Evolutionary conservation across 2,329 filamentous ascomycete species (phyloP).

Genomic region (Macrophomina pseudophaseolina): DNA sequence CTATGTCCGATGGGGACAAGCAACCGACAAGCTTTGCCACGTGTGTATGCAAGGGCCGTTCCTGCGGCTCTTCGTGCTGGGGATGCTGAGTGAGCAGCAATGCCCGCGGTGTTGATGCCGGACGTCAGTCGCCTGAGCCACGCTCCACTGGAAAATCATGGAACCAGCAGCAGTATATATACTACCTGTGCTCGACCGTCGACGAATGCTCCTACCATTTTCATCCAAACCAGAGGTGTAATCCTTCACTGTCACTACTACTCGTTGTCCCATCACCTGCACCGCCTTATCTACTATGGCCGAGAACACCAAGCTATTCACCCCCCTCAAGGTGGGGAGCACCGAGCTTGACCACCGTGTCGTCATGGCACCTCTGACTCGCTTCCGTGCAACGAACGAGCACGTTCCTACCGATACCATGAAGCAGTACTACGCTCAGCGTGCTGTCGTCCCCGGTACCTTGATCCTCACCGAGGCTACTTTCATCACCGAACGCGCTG

Average conservation of each 20-base stretch:
- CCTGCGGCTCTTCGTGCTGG: background rate
- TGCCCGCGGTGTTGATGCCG: background rate
- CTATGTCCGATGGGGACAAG: background rate
- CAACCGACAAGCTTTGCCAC: background rate
- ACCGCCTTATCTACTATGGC: constrained; percentile 1
- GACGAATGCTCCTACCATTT: too few species aligned
- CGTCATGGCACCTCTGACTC: constrained; percentile 39
- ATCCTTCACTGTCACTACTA: too few species aligned
- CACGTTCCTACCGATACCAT: constrained; percentile 52
- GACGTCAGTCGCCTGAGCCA: background rate
- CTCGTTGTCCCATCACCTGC: too few species aligned
- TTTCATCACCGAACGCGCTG: constrained; percentile 39
- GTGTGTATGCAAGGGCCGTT: background rate
- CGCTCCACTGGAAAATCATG: background rate
- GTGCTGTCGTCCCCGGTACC: constrained; percentile 38
- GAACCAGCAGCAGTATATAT: background rate
- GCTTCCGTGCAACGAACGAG: constrained; percentile 52
- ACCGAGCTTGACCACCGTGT: constrained; percentile 36
- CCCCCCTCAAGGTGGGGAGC: constrained; percentile 36
- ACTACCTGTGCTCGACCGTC: background rate
- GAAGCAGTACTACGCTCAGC: constrained; percentile 40
- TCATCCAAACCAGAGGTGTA: too few species aligned
- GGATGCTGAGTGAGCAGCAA: background rate
- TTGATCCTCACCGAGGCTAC: constrained; percentile 42
- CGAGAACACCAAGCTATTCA: constrained; percentile 33